Conservation (phyloP, 1,139 yeast species). For the Protomyces gravidus region DNA sequence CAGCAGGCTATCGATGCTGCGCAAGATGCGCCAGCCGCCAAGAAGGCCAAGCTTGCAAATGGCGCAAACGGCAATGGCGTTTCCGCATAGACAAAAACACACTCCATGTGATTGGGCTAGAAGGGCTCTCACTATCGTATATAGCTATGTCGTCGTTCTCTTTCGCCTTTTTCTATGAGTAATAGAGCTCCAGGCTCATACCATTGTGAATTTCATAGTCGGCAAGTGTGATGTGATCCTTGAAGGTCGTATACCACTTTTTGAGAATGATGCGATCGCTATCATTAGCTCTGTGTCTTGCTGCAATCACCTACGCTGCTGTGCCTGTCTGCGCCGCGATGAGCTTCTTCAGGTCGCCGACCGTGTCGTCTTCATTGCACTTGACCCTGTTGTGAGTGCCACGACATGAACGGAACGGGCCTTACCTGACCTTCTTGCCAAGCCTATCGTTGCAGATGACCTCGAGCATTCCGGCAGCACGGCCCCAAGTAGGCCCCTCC, state of each 20-base stretch:
- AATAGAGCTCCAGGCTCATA: slow-evolving; percentile 73
- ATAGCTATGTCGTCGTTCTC: not conserved
- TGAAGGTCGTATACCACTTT: slow-evolving; percentile 58
- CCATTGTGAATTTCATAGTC: slow-evolving; percentile 95
- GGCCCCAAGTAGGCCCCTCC: too few relatives aligned
- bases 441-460: slow-evolving; percentile 46
- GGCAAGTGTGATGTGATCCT: slow-evolving; percentile 82
- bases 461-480: too few relatives aligned
- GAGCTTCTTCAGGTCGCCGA: slow-evolving; percentile 88
- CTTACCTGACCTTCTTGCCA: slow-evolving; percentile 73
- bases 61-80: slow-evolving; percentile 6
- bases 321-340: slow-evolving; percentile 80
- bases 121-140: too few relatives aligned
- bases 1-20: slow-evolving; percentile 18
- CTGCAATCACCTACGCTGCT: slow-evolving; percentile 36
- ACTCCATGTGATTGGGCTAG: too few relatives aligned
- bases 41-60: slow-evolving; percentile 21
- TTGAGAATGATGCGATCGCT: slow-evolving; percentile 26
- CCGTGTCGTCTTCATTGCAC: slow-evolving; percentile 75
- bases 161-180: slow-evolving; percentile 1
- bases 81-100: not conserved
- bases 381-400: slow-evolving; percentile 24
- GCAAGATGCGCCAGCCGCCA: slow-evolving; percentile 10
- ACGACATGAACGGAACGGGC: slow-evolving; percentile 46
- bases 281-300: not conserved